Conservation (phyloP, 2,329 filamentous ascomycete species). For the Diaporthe aspalathi region DNA sequence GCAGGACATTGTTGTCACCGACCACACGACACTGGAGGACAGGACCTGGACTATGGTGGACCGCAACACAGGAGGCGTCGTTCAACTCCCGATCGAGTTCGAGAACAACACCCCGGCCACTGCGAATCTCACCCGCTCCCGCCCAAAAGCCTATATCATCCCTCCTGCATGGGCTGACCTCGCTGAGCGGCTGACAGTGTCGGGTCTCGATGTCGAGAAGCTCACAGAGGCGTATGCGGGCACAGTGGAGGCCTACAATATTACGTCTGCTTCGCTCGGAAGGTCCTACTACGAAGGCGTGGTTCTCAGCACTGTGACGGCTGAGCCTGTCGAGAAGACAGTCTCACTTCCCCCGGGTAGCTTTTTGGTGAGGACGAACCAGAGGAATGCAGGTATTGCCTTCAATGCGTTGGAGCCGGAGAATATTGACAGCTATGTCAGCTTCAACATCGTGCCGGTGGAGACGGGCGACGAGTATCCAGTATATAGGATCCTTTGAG, state of each 20-base stretch:
- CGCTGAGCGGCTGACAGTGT: constrained; percentile 10
- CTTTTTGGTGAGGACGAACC: constrained; percentile 10
- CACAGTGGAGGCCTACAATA: neutral
- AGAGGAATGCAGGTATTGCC: constrained; percentile 3
- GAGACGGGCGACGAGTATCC: constrained; percentile 1
- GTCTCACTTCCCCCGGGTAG: neutral
- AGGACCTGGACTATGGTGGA: constrained; percentile 11
- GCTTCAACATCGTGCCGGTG: constrained; percentile 5
- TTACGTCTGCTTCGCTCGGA: neutral
- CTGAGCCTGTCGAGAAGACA: neutral
- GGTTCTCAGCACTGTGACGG: constrained; percentile 3
- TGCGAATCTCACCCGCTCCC: neutral
- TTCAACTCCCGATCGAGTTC: neutral
- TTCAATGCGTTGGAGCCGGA: constrained; percentile 13
- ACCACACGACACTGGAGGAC: neutral
- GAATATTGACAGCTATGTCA: constrained; percentile 11
- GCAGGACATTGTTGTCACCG: neutral
- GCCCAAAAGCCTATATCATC: constrained; percentile 8
- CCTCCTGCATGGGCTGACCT: constrained; percentile 8
- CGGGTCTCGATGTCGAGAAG: neutral
- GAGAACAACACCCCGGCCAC: constrained; percentile 12
- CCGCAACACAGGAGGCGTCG: neutral
- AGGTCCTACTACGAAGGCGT: neutral
- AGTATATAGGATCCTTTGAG: neutral
- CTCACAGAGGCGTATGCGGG: neutral